phyloP scores from a whole-genome alignment of 441 rosid genomes.

The Jatropha podagrica region DNA sequence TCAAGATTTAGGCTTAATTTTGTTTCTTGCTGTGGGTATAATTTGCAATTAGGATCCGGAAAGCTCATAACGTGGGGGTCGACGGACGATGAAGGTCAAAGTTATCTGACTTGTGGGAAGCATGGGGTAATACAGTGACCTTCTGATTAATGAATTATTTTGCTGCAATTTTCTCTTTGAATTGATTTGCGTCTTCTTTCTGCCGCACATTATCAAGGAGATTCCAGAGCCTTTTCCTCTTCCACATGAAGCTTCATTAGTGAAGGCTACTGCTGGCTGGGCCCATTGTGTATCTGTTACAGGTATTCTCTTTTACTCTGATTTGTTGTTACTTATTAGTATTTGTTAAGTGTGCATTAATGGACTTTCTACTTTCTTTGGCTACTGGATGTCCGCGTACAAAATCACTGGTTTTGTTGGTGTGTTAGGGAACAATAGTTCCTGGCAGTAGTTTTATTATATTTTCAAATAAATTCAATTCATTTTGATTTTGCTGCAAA shows the following conservation, averaged over 20 bases:
- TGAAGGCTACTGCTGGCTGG: constrained; percentile 90
- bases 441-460: neutral
- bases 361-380: neutral
- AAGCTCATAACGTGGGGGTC: constrained; percentile 97
- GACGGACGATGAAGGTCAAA: constrained; percentile 86
- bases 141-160: constrained; percentile 11
- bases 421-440: neutral
- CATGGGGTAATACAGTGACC: constrained; percentile 67
- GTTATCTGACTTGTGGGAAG: constrained; percentile 81
- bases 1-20: neutral
- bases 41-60: constrained; percentile 51
- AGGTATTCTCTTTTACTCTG: constrained; percentile 35
- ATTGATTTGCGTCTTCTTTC: constrained; percentile 23
- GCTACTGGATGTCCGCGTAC: neutral
- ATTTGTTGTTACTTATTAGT: neutral
- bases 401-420: neutral
- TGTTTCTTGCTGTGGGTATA: neutral
- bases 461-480: neutral
- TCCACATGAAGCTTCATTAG: constrained; percentile 56
- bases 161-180: constrained; percentile 13
- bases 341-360: neutral
- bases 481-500: neutral
- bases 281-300: constrained; percentile 87
- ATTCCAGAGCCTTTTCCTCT: constrained; percentile 87
- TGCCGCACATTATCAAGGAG: constrained; percentile 45